A percentile compares a stretch with the other conserved stretches of the same genome.
Conservation (phyloP, 768 basidiomycete species). For the Coprinopsis marcescibilis region DNA sequence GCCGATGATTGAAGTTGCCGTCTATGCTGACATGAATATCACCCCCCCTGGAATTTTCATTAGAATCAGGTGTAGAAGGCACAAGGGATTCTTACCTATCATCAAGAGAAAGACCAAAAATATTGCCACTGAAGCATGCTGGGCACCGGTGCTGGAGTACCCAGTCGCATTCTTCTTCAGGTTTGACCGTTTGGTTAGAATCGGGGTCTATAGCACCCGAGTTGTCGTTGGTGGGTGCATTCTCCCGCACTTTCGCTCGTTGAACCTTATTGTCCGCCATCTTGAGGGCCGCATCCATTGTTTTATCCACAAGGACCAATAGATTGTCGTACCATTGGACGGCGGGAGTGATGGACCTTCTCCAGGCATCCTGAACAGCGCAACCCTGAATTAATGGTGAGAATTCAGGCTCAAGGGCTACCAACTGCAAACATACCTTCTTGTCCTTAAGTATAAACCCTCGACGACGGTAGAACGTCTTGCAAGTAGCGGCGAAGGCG, state of each 20-base stretch:
- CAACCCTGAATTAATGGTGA: background rate
- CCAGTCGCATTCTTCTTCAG: background rate
- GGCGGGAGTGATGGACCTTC: background rate
- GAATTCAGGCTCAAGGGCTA: too few species aligned
- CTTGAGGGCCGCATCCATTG: background rate
- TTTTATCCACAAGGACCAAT: background rate
- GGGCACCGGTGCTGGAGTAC: background rate
- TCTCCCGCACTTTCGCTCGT: background rate
- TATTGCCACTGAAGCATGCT: background rate
- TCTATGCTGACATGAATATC: background rate
- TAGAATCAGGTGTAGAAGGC: too few species aligned
- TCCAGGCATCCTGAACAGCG: background rate
- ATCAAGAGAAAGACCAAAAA: too few species aligned
- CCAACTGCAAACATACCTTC: constrained; percentile 5
- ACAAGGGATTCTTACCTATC: too few species aligned
- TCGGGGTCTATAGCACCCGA: too few species aligned
- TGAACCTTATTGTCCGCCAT: background rate
- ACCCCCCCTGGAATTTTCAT: background rate
- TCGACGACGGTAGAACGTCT: background rate
- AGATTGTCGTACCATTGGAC: background rate
- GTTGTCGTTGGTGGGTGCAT: background rate
- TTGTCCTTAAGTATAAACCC: background rate
- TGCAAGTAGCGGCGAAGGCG: background rate
- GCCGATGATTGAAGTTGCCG: background rate
- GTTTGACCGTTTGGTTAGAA: background rate